Conservation (phyloP, 169 alveolate species). For the Babesia gibsoni region DNA sequence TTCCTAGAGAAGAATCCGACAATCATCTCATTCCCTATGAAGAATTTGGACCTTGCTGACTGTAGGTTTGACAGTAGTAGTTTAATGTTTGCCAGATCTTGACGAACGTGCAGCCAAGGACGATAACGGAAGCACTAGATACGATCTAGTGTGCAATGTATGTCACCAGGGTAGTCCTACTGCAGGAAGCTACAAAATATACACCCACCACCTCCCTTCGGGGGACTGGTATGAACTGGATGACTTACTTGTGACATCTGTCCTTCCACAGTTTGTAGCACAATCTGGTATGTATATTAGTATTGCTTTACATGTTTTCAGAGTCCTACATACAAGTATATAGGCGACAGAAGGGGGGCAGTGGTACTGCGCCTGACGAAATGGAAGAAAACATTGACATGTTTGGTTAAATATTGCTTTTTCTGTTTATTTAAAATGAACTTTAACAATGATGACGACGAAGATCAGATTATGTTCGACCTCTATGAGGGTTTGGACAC, state of each 20-base stretch:
- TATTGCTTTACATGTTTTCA: background rate
- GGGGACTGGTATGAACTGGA: conserved; percentile 96
- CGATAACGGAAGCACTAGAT: conserved; percentile 64
- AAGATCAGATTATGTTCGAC: conserved; percentile 59
- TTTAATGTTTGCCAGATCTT: conserved; percentile 10
- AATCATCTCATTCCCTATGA: conserved; percentile 95
- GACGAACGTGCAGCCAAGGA: conserved; percentile 17
- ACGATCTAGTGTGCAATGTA: conserved; percentile 90
- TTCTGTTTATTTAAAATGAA: background rate
- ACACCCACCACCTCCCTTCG: conserved; percentile 85
- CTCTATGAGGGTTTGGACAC: conserved; percentile 65
- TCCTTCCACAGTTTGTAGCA: conserved; percentile 93
- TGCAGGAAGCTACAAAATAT: conserved; percentile 89
- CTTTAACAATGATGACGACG: conserved; percentile 16
- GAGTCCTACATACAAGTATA: conserved; percentile 64
- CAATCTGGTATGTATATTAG: conserved; percentile 74
- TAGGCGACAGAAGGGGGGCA: conserved; percentile 15
- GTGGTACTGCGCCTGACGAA: conserved; percentile 22
- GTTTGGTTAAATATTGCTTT: background rate
- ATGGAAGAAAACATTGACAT: background rate
- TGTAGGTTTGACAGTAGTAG: conserved; percentile 52
- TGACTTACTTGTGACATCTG: conserved; percentile 92
- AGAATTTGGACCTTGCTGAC: conserved; percentile 84
- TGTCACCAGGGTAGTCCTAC: conserved; percentile 95
- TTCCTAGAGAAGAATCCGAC: conserved; percentile 98